These are phyloP conservation scores for Cyclotella cryptica DNA, from an alignment of 108 stramenopile genomes.

Conservation along the genomic window DNA sequence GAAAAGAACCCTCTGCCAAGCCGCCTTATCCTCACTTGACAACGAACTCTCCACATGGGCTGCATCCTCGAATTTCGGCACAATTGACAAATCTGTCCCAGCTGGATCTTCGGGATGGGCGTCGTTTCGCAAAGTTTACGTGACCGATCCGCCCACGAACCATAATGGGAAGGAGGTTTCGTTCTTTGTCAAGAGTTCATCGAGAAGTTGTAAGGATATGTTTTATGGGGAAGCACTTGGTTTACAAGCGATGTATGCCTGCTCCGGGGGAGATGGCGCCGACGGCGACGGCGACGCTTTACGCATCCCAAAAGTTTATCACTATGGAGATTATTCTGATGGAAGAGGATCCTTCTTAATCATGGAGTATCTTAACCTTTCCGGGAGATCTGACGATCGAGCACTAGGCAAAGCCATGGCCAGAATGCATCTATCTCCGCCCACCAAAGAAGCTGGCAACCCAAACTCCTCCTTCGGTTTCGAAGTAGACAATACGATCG, in stretches of 20 bases:
- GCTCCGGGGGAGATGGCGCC: neutral
- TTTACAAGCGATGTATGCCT: slow-evolving; percentile 61
- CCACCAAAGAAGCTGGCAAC: slow-evolving; percentile 45
- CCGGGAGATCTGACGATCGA: slow-evolving; percentile 44
- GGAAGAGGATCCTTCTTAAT: slow-evolving; percentile 54
- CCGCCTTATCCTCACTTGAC: slow-evolving; percentile 40
- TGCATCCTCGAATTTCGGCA: slow-evolving; percentile 40
- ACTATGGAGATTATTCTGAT: slow-evolving; percentile 47
- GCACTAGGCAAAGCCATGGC: slow-evolving; percentile 61
- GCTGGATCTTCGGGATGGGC: slow-evolving; percentile 62
- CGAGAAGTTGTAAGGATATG: slow-evolving; percentile 46
- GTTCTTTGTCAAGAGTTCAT: slow-evolving; percentile 63
- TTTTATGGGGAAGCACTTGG: slow-evolving; percentile 65
- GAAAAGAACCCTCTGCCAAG: slow-evolving; percentile 8
- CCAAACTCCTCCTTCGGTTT: slow-evolving; percentile 59
- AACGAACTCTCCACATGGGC: slow-evolving; percentile 47
- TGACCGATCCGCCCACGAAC: slow-evolving; percentile 43
- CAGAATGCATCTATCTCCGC: slow-evolving; percentile 59
- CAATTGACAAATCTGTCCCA: slow-evolving; percentile 36
- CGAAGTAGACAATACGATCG: slow-evolving; percentile 65
- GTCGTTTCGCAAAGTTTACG: slow-evolving; percentile 55
- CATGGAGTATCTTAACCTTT: slow-evolving; percentile 63
- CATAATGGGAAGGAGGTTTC: slow-evolving; percentile 21
- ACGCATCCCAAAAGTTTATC: slow-evolving; percentile 59
- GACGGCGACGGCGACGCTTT: slow-evolving; percentile 24